Base-by-base conservation (phyloP, 1,284 basidiomycete genomes). In the Heliocybe sulcata region DNA sequence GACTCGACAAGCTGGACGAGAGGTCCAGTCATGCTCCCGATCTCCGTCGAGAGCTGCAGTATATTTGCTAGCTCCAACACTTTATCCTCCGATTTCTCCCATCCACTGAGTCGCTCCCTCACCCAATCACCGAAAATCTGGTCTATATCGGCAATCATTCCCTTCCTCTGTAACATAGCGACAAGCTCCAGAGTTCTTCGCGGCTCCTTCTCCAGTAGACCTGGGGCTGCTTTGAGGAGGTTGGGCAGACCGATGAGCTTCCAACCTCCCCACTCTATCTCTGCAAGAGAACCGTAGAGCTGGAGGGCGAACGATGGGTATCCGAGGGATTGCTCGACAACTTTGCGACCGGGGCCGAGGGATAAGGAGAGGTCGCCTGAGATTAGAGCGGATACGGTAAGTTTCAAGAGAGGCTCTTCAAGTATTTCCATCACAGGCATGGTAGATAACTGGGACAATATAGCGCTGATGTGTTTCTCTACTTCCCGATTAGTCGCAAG, bases 191-290 rank as follows among this genome's bases (percentile, higher is more conserved):
- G 61, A 0, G 77, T 71, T 64, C 61, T 42, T 20, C 38, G 4
- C 1, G 77, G 71, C 45, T 77, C 69, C 2, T 56, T 57, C 22
- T 78, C 68, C 12, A 85, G 64, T 22, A 81, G 61, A 51, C 72
- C 72, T 1, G 72, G 67, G 0, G 79, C 79, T 33, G 72, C 70
- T 61, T 80, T 81, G 23, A 82, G 61, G 22, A 89, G 64, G 16
- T 75, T 67, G 1, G 87, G 83, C 1, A 83, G 64, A 22, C 79
- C 83, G 23, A 90, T 66, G 35, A 81, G 70, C 61, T 81, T 87
- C 85, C 87, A 90, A 1, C 86, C 88, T 31, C 80, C 80, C 86
- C 88, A 91, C 1, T 73, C 75, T 9, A 84, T 65, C 51, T 86
- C 82, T 1, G 81, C 75, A 8, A 90, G 73, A 2, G 77, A 70